Evolutionary conservation across 2,329 filamentous ascomycete genomes (phyloP).

Genomic region (Parascedosporium putredinis): DNA sequence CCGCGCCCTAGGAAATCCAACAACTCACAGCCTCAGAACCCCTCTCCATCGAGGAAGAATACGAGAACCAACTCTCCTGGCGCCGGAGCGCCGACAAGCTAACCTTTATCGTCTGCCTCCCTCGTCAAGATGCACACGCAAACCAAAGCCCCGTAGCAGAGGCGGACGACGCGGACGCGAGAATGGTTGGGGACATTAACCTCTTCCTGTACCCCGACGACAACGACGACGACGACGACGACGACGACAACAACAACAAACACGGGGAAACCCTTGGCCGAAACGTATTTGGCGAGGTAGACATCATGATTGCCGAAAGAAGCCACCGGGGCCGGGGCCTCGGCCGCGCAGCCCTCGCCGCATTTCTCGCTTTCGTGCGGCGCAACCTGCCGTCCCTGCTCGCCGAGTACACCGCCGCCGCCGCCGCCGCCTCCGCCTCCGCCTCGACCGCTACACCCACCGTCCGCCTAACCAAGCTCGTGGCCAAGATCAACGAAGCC

Average conservation of each 20-base stretch:
- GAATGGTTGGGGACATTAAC: constrained; percentile 68
- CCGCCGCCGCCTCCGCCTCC: too few species aligned
- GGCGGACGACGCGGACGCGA: constrained; percentile 39
- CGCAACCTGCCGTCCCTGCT: constrained; percentile 43
- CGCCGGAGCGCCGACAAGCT: constrained; percentile 72
- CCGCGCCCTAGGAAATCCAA: constrained; percentile 52
- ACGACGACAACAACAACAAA: constrained; percentile 13
- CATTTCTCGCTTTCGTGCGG: constrained; percentile 61
- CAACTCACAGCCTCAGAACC: constrained; percentile 80
- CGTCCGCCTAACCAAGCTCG: constrained; percentile 37
- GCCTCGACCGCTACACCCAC: too few species aligned
- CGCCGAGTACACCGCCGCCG: constrained; percentile 25
- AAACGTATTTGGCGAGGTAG: constrained; percentile 57
- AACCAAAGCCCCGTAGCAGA: constrained; percentile 19
- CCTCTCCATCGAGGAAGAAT: constrained; percentile 70
- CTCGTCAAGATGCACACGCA: constrained; percentile 16
- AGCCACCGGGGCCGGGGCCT: constrained; percentile 50
- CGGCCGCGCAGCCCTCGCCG: constrained; percentile 53
- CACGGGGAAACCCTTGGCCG: constrained; percentile 9
- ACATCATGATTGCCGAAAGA: constrained; percentile 71
- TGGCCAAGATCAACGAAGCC: constrained; percentile 47
- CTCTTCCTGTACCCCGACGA: constrained; percentile 62
- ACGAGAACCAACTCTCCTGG: constrained; percentile 86
- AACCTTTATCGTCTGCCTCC: constrained; percentile 75
- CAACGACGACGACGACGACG: constrained; percentile 32